phyloP scores from a whole-genome alignment of 352 stramenopile species.

The Globisporangium perplexum region DNA sequence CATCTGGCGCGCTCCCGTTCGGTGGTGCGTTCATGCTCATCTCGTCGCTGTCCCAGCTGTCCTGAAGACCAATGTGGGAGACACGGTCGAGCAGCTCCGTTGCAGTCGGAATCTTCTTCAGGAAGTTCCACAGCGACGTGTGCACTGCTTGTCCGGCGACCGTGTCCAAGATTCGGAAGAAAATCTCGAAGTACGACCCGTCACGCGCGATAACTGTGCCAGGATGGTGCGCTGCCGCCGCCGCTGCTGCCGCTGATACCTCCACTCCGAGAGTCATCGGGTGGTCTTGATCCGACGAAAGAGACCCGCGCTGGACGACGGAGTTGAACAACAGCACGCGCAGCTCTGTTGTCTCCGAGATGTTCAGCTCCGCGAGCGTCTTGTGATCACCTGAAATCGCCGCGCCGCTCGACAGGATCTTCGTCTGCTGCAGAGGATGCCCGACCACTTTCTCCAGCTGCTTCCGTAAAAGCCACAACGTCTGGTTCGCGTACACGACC shows the following conservation, averaged over 20 bases:
- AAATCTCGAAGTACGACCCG: constrained; percentile 70
- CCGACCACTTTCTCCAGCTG: constrained; percentile 65
- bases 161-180: constrained; percentile 79
- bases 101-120: constrained; percentile 82
- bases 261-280: constrained; percentile 14
- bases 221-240: constrained; percentile 31
- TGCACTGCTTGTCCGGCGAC: constrained; percentile 56
- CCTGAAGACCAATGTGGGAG: constrained; percentile 38
- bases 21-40: constrained; percentile 33
- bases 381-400: constrained; percentile 75
- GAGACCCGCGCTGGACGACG: constrained; percentile 49
- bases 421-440: constrained; percentile 77
- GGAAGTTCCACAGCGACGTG: constrained; percentile 68
- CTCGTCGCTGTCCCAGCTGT: constrained; percentile 23
- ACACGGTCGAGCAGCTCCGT: constrained; percentile 57
- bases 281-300: constrained; percentile 32
- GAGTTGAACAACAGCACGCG: constrained; percentile 81
- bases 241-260: constrained; percentile 10
- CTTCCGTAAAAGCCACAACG: constrained; percentile 59
- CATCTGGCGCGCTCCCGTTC: constrained; percentile 2
- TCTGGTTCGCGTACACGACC: constrained; percentile 76
- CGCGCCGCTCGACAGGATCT: constrained; percentile 65
- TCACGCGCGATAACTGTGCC: constrained; percentile 62
- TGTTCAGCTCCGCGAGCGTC: constrained; percentile 72
- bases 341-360: constrained; percentile 71